A percentile compares a stretch with the other conserved stretches of the same genome.
Evolutionary conservation across 2,329 filamentous ascomycete species (phyloP).

Genomic region (Hypoxylon sp.): DNA sequence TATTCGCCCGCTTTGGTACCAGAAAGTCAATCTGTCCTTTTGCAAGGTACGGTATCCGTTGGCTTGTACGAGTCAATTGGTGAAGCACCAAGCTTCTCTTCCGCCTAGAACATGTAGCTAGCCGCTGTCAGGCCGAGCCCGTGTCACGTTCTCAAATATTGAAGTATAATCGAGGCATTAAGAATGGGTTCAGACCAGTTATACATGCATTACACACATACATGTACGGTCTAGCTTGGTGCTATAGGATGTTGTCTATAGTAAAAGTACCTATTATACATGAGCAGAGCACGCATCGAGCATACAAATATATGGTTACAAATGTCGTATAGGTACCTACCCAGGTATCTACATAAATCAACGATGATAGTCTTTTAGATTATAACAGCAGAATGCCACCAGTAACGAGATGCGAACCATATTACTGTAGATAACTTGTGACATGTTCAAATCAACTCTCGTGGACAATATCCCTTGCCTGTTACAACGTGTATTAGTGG

Average conservation of each 20-base stretch:
- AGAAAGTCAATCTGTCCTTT: slow-evolving; percentile 16
- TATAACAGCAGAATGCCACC: background rate
- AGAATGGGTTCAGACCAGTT: slow-evolving; percentile 22
- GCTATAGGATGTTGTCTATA: slow-evolving; percentile 15
- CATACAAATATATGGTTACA: background rate
- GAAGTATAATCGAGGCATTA: slow-evolving; percentile 40
- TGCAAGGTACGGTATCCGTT: slow-evolving; percentile 24
- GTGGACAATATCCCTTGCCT: slow-evolving; percentile 19
- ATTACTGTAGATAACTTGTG: background rate
- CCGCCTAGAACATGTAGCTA: slow-evolving; percentile 22
- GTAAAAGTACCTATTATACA: background rate
- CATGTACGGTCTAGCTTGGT: slow-evolving; percentile 1
- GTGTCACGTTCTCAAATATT: slow-evolving; percentile 35
- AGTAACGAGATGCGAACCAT: background rate
- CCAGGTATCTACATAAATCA: background rate
- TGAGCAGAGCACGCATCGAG: background rate
- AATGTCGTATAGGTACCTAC: background rate
- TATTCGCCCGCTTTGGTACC: slow-evolving; percentile 12
- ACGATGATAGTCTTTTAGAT: background rate
- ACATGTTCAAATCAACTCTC: background rate
- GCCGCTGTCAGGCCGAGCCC: slow-evolving; percentile 28
- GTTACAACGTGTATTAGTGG: slow-evolving; percentile 2
- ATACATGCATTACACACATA: slow-evolving; percentile 28
- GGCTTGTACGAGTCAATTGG: slow-evolving; percentile 20
- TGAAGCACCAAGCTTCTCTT: slow-evolving; percentile 24